Conservation (phyloP, 2,329 filamentous ascomycete species). For the Colletotrichum eleusines region DNA sequence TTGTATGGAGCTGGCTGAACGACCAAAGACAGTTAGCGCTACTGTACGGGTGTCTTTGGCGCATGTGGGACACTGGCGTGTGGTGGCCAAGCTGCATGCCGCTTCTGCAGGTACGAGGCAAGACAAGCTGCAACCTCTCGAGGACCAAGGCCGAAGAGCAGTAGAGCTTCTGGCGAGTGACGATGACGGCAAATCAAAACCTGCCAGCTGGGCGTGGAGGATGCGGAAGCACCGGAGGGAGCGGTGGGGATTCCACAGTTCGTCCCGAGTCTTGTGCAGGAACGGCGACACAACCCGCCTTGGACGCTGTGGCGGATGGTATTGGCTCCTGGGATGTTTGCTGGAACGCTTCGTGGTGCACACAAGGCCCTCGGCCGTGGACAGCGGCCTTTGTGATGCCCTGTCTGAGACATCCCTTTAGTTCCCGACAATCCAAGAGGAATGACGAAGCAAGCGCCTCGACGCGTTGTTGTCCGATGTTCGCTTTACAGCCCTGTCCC, state of each 20-base stretch:
- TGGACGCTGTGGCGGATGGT: conserved; percentile 1
- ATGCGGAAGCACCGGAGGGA: conserved; percentile 33
- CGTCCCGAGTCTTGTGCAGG: conserved; percentile 3
- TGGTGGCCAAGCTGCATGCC: conserved; percentile 38
- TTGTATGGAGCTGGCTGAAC: conserved; percentile 26
- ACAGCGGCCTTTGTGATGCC: conserved; percentile 32
- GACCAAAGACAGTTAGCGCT: conserved; percentile 34
- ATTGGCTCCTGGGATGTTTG: conserved; percentile 21
- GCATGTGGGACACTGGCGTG: conserved; percentile 35
- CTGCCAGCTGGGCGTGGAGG: conserved; percentile 5
- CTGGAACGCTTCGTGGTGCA: conserved; percentile 28
- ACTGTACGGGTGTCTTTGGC: conserved; percentile 31
- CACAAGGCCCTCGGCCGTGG: conserved; percentile 21
- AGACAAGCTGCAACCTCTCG: conserved; percentile 20
- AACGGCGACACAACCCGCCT: conserved; percentile 6
- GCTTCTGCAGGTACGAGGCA: conserved; percentile 46
- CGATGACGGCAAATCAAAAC: not conserved
- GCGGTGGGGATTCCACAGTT: conserved; percentile 21
- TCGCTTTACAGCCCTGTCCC: not conserved
- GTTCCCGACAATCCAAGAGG: conserved; percentile 25
- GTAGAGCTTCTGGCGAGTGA: conserved; percentile 1
- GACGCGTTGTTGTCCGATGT: conserved; percentile 27
- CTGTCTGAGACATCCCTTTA: conserved; percentile 40
- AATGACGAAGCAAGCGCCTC: conserved; percentile 22
- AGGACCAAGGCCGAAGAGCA: conserved; percentile 17